These are phyloP conservation scores for Emericellopsis terricola DNA, from an alignment of 495 filamentous ascomycete genomes.

Conservation along the genomic window DNA sequence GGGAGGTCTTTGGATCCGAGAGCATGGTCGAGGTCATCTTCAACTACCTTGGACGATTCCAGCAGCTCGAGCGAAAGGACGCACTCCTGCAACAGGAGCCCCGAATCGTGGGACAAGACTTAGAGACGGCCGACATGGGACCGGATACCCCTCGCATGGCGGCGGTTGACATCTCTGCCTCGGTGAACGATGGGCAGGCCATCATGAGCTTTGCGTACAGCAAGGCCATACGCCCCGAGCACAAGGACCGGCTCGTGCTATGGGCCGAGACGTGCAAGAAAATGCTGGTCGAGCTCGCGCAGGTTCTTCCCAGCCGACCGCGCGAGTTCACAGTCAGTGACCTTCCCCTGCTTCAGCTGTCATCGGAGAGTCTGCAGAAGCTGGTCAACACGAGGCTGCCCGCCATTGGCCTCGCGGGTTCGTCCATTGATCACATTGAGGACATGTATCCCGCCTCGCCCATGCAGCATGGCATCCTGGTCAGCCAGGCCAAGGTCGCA, in stretches of 20 bases:
- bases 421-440: constrained; percentile 7
- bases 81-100: not conserved
- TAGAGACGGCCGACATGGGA: constrained; percentile 35
- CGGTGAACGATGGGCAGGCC: constrained; percentile 43
- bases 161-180: constrained; percentile 42
- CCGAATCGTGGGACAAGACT: constrained; percentile 34
- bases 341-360: too few relatives aligned
- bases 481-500: constrained; percentile 26
- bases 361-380: too few relatives aligned
- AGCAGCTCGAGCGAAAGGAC: not conserved
- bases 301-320: too few relatives aligned
- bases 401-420: too few relatives aligned
- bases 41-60: not conserved
- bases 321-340: too few relatives aligned
- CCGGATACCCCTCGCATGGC: constrained; percentile 38
- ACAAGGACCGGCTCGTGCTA: not conserved
- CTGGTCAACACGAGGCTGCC: too few relatives aligned
- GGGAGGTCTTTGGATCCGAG: not conserved
- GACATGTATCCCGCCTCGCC: constrained; percentile 20
- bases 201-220: too few relatives aligned
- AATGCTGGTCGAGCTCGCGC: too few relatives aligned
- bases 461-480: constrained; percentile 16
- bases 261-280: too few relatives aligned
- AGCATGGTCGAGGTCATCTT: not conserved
- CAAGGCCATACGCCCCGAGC: too few relatives aligned